Percentiles rank a stretch among this genome's conserved stretches.
These are phyloP conservation scores for Thermomucor indicae-seudaticae DNA, from an alignment of 371 early-diverging fungal species.

Conservation along the genomic window DNA sequence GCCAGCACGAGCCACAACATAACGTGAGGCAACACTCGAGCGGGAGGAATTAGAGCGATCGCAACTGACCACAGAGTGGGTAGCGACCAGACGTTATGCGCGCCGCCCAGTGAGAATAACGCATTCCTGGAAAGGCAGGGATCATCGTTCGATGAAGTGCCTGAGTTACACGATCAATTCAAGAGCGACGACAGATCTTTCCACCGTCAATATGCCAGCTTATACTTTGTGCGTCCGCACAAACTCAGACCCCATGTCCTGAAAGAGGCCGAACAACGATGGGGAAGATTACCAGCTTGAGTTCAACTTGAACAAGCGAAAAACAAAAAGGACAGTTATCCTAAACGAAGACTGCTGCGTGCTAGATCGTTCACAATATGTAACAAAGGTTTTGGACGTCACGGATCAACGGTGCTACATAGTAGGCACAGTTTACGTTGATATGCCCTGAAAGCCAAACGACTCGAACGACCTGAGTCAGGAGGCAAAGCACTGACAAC, in stretches of 20 bases:
- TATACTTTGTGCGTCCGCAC: conserved; percentile 77
- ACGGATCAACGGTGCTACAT: conserved; percentile 63
- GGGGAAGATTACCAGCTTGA: conserved; percentile 46
- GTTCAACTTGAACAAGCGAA: background rate
- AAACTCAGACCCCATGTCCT: conserved; percentile 56
- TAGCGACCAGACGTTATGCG: background rate
- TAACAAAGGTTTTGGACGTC: conserved; percentile 68
- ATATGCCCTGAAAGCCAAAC: conserved; percentile 83
- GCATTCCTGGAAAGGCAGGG: conserved; percentile 9
- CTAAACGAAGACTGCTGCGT: too few species aligned
- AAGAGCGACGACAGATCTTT: conserved; percentile 53
- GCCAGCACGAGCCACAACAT: too few species aligned
- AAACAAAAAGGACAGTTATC: background rate
- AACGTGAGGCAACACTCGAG: too few species aligned
- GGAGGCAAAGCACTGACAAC: conserved; percentile 45
- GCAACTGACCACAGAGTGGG: too few species aligned
- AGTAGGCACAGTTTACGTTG: conserved; percentile 84
- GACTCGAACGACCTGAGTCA: conserved; percentile 78
- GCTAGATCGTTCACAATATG: conserved; percentile 41
- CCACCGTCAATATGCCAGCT: conserved; percentile 73
- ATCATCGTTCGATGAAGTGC: conserved; percentile 32
- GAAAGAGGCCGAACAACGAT: conserved; percentile 44
- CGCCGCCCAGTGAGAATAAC: conserved; percentile 1
- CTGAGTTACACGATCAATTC: conserved; percentile 36
- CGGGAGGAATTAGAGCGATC: too few species aligned